Conservation (phyloP, 371 early-diverging fungal genomes). For the Mucor ambiguus region DNA sequence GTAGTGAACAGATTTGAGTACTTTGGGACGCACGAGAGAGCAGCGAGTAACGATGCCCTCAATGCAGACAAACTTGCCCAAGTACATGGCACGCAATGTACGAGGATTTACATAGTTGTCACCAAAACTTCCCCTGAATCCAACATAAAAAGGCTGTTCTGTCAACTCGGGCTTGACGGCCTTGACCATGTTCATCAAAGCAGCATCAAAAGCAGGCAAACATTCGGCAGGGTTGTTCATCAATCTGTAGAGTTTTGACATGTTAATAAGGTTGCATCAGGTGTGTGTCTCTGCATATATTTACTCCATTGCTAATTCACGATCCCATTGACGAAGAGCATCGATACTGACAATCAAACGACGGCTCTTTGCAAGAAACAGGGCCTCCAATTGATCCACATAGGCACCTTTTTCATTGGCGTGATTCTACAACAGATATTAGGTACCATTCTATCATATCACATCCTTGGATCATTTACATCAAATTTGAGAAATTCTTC, state of each 20-base stretch:
- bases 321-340: conserved; percentile 79
- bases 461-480: conserved; percentile 2
- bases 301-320: conserved; percentile 70
- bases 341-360: conserved; percentile 90
- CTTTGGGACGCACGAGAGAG: conserved; percentile 98
- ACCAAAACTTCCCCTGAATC: conserved; percentile 96
- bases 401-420: conserved; percentile 54
- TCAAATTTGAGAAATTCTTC: conserved; percentile 22
- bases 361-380: conserved; percentile 65
- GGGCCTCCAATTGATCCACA: conserved; percentile 64
- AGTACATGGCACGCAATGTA: conserved; percentile 77
- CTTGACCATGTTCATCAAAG: conserved; percentile 67
- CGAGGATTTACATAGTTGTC: conserved; percentile 91
- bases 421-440: conserved; percentile 3
- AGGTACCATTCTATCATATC: not conserved
- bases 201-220: conserved; percentile 84
- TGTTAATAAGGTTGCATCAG: not conserved
- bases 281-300: not conserved
- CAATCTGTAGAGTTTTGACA: conserved; percentile 48
- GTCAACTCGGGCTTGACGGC: conserved; percentile 16
- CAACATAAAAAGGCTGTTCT: conserved; percentile 70
- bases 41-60: conserved; percentile 99
- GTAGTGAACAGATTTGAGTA: conserved; percentile 94
- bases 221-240: conserved; percentile 81
- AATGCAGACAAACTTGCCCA: conserved; percentile 93